Evolutionary conservation across 495 filamentous ascomycete genomes (phyloP), one percentile per base, ranked within the genome.

Genomic region (Hypomontagnella monticulosa): DNA sequence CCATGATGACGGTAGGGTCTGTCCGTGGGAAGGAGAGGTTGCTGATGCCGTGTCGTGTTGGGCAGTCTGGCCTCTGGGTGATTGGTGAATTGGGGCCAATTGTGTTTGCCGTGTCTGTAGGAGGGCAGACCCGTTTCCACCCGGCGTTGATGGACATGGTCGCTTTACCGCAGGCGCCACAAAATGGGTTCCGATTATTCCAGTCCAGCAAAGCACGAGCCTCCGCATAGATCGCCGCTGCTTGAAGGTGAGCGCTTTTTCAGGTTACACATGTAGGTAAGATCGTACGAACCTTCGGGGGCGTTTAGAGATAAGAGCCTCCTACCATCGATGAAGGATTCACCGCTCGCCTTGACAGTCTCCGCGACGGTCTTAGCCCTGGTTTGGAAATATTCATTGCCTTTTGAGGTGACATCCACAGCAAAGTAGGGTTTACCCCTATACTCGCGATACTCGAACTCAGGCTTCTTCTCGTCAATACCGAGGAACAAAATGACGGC

Each of bases 1-100:
- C 96, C 82, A 96, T 93, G 75, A 99, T 98, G 59, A 98, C 89
- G 4, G 93, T 97, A 2, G 94, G 93, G 73, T 98, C 93, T 8
- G 94, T 97, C 40, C 96, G 91, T 8, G 95, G 95, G 82, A 99
- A 99, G 56, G 82, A 86, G 47, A 96, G 81, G 79, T 97, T 97
- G 23, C 90, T 91, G 58, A 92, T 76, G 15, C 88, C 89, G 11
- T 83, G 87, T 20, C 91, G 80, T 2, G 93, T 97, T 9, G 85
- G 86, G 74, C 95, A 98, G 11, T 87, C 83, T 1, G 84, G 83
- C 16, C 91, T 86, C 47, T n/a, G n/a, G n/a, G n/a, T n/a, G n/a
- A n/a, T n/a, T n/a, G n/a, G n/a, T n/a, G 86, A 61, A 41, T 71
- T 70, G 23, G 80, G 78, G 16, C 76, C 77, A 14, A 65, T 65